phyloP scores from a whole-genome alignment of 306 rosid genomes.

The Cercis canadensis region DNA sequence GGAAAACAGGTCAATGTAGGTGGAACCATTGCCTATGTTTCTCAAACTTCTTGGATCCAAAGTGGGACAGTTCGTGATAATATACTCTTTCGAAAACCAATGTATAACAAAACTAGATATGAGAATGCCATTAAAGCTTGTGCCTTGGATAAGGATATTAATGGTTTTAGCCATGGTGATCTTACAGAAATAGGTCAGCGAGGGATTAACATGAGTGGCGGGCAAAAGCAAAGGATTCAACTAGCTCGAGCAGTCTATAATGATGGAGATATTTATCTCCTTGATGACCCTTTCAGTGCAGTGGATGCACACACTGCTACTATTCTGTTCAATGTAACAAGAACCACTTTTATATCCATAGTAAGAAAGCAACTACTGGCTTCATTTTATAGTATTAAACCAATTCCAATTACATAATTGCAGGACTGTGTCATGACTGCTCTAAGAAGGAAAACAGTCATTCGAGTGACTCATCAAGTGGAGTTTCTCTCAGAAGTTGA shows the following conservation, averaged over 20 bases:
- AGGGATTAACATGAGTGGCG: constrained; percentile 92
- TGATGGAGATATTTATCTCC: constrained; percentile 79
- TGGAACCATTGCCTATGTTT: constrained; percentile 74
- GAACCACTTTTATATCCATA: neutral
- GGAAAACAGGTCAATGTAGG: constrained; percentile 57
- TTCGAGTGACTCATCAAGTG: constrained; percentile 88
- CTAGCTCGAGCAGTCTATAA: constrained; percentile 82
- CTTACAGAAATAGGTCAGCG: constrained; percentile 90
- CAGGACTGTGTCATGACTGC: constrained; percentile 81
- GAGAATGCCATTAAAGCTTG: constrained; percentile 67
- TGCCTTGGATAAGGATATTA: constrained; percentile 73
- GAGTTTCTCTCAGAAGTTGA: constrained; percentile 76
- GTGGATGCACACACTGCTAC: constrained; percentile 87
- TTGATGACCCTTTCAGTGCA: constrained; percentile 87
- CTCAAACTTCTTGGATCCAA: constrained; percentile 86
- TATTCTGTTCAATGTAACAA: constrained; percentile 63
- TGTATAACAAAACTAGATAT: constrained; percentile 62
- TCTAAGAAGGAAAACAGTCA: constrained; percentile 65
- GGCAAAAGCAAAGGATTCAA: constrained; percentile 89
- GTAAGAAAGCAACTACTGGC: neutral
- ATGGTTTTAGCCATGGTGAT: constrained; percentile 71
- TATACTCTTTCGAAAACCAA: constrained; percentile 74
- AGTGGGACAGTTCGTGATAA: constrained; percentile 81
- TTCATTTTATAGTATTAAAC: constrained; percentile 13
- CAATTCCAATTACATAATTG: constrained; percentile 22